Evolutionary conservation across 2,329 filamentous ascomycete species (phyloP).

Genomic region (Elsinoe perseae): DNA sequence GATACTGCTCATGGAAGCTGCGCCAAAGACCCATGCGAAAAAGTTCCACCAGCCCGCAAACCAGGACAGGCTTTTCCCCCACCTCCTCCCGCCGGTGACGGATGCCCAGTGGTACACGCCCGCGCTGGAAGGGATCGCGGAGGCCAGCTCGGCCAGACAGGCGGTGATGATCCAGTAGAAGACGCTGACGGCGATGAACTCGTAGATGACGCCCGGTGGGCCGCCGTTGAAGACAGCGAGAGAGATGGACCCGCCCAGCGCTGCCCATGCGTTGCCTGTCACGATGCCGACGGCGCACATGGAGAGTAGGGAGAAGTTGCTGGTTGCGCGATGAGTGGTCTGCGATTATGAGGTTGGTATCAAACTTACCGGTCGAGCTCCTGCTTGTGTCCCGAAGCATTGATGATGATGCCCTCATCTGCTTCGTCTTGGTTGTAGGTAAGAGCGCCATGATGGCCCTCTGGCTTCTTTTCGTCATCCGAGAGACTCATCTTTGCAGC

Average conservation of each 20-base stretch:
- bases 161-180: conserved; percentile 47
- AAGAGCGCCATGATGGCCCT: background rate
- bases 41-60: conserved; percentile 48
- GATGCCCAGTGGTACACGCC: conserved; percentile 49
- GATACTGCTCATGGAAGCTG: conserved; percentile 37
- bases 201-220: conserved; percentile 40
- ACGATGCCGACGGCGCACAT: conserved; percentile 39
- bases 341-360: too few relatives aligned
- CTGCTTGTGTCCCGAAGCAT: conserved; percentile 46
- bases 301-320: conserved; percentile 37
- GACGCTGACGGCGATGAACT: conserved; percentile 41
- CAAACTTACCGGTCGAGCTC: conserved; percentile 39
- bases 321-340: too few relatives aligned
- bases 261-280: conserved; percentile 41
- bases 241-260: conserved; percentile 36
- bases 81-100: conserved; percentile 40
- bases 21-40: conserved; percentile 44
- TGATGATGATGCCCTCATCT: conserved; percentile 27
- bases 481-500: background rate
- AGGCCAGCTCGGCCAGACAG: conserved; percentile 45
- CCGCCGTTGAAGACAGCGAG: conserved; percentile 42
- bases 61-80: conserved; percentile 41
- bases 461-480: background rate
- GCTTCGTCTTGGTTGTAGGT: background rate
- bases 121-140: conserved; percentile 29